These are phyloP conservation scores for Priceomyces melissophilus DNA, from an alignment of 805 yeast genomes.

Conservation along the genomic window DNA sequence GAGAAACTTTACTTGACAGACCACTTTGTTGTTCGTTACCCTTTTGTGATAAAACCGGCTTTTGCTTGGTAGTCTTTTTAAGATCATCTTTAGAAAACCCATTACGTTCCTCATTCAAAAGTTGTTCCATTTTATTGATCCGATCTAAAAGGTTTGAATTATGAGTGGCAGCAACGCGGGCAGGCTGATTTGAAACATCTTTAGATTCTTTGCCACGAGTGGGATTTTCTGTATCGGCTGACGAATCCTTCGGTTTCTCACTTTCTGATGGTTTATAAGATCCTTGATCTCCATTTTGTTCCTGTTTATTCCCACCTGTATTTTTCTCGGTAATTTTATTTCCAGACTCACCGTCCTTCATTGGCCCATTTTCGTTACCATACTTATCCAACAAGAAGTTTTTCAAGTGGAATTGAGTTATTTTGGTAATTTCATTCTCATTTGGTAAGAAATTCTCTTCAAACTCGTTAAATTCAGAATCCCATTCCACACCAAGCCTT, in stretches of 20 bases:
- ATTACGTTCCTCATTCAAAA: slow-evolving; percentile 14
- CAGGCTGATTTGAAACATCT: too few species aligned
- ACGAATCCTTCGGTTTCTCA: slow-evolving; percentile 48
- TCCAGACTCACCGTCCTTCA: slow-evolving; percentile 1
- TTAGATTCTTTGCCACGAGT: too few species aligned
- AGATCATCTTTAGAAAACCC: slow-evolving; percentile 1
- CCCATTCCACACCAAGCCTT: slow-evolving; percentile 85
- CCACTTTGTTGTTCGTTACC: slow-evolving; percentile 9
- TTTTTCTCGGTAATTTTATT: slow-evolving; percentile 4
- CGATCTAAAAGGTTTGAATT: slow-evolving; percentile 22
- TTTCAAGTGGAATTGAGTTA: slow-evolving; percentile 83
- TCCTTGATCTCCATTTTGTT: neutral
- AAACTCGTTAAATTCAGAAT: slow-evolving; percentile 73
- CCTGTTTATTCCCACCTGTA: slow-evolving; percentile 4
- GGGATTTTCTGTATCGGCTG: too few species aligned
- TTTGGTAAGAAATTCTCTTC: slow-evolving; percentile 79
- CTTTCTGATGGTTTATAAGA: slow-evolving; percentile 4
- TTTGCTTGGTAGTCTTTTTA: slow-evolving; percentile 4
- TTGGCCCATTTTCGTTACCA: slow-evolving; percentile 13
- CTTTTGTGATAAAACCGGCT: slow-evolving; percentile 8
- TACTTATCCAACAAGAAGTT: slow-evolving; percentile 63
- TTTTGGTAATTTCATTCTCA: slow-evolving; percentile 86
- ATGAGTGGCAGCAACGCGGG: slow-evolving; percentile 2
- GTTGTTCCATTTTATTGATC: slow-evolving; percentile 25
- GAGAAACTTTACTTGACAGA: slow-evolving; percentile 45